Evolutionary conservation across 1,139 yeast species (phyloP).

Genomic region (Yamadazyma friedrichii): DNA sequence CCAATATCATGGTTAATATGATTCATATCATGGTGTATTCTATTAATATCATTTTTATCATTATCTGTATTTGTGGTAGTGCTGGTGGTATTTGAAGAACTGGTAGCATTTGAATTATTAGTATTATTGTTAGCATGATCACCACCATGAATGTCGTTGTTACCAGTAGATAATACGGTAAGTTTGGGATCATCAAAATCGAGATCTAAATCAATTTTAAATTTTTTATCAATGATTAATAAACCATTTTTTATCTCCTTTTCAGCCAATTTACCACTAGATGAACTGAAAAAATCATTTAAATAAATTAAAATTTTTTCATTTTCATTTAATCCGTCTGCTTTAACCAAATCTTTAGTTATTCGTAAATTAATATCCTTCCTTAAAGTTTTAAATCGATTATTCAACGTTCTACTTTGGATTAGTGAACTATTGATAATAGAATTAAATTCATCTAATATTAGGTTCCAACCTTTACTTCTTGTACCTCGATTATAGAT

Average conservation of each 20-base stretch:
- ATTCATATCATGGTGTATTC: background rate
- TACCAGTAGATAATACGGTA: background rate
- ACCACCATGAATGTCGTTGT: background rate
- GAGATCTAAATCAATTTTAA: background rate
- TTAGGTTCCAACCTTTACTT: conserved; percentile 28
- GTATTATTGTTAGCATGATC: too few relatives aligned
- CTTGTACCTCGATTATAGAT: conserved; percentile 30
- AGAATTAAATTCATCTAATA: conserved; percentile 24
- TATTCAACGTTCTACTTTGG: conserved; percentile 31
- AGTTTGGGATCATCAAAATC: background rate
- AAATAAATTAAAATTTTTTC: conserved; percentile 23
- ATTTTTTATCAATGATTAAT: conserved; percentile 4
- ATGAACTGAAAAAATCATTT: conserved; percentile 16
- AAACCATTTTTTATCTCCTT: conserved; percentile 15
- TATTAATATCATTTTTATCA: background rate
- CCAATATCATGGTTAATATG: background rate
- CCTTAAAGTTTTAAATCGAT: conserved; percentile 25
- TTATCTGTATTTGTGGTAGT: too few relatives aligned
- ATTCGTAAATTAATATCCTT: conserved; percentile 24
- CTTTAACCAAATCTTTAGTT: conserved; percentile 14
- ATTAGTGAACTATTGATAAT: conserved; percentile 20
- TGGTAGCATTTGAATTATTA: too few relatives aligned
- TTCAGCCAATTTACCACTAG: conserved; percentile 14
- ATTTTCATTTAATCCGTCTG: conserved; percentile 24
- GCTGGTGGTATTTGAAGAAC: too few relatives aligned